Evolutionary conservation across 2,329 filamentous ascomycete species (phyloP), one percentile per base, ranked within the genome.

Genomic region (Ramichloridium luteum): DNA sequence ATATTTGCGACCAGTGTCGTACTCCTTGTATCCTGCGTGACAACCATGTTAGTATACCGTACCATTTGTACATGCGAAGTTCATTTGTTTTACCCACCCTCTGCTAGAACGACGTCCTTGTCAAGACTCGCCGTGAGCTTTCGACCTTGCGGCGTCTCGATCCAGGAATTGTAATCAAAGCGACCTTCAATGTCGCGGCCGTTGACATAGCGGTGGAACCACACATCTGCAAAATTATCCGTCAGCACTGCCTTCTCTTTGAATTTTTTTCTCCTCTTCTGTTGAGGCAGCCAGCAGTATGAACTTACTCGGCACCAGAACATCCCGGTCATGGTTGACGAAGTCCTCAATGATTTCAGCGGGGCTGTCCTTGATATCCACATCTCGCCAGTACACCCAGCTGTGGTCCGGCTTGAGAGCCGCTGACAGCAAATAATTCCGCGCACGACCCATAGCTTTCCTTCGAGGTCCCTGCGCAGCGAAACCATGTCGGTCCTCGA

Each of bases 151-250:
- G 86, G 78, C 6, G 88, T 88, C 62, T 98, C 90, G 47, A 93
- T 73, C 90, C 90, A 98, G 2, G 90, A 96, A 61, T 98, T 98
- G 65, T 98, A 98, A 57, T 98, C 90, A 54, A 96, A 98, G 70
- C 83, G 77, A 42, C 90, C 90, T 62, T 98, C 90, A 46, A 96
- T 88, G 54, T 98, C 88, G 31, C 56, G 50, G 45, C 88, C 72
- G 43, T 71, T 66, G 53, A 75, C 64, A 49, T 93, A 93, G 29
- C 86, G 74, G 56, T 96, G 88, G 61, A 94, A 96, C 88, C 88
- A 96, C 46, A 98, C 77, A 56, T 96, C 86, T 93, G 51, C n/a
- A 8, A 23, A 23, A 23, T 8, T 10, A 4, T 6, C 10, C 13
- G 39, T 50, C 29, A 51, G 45, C 31, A 5, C 32, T 9, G 25